Evolutionary conservation across 257 asterid species (phyloP), one percentile per base, ranked within the genome.

Genomic region (Craterostigma plantagineum): DNA sequence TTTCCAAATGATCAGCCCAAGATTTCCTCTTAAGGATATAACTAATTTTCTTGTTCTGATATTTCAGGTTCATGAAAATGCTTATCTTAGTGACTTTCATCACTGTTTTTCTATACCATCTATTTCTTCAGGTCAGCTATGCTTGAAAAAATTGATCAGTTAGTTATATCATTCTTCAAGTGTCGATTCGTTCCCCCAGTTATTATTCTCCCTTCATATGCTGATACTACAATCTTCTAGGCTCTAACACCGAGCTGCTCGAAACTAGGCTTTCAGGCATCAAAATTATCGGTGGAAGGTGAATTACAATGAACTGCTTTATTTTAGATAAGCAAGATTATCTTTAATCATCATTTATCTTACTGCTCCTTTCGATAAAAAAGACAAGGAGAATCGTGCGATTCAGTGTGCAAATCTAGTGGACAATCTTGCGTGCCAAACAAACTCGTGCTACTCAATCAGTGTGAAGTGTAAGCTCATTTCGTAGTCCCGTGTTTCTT

Each of bases 311-410:
- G 8, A 41, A 9, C 8, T 10, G 4, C 40, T 36, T 23, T 23
- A 23, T 23, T 23, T 23, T 23, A 23, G 30, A 23, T 41, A 41
- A 10, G 10, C 10, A 10, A 16, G 11, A 3, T 15, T 3, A 4
- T 16, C 1, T 10, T 15, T 15, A 14, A 42, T 3, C 4, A 54
- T 59, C 27, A 45, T 50, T 43, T 48, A 55, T 41, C 48, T 35
- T 55, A 38, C 40, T 39, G n/a, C 50, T 53, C 64, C 64, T n/a
- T 54, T 40, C 35, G 37, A 7, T 38, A 49, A 55, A 53, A 47
- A 42, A 86, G 87, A 68, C 92, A 73, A 60, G 97, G 92, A 34
- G 94, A 76, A 60, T 86, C 97, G 3, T 81, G 97, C 11, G 87
- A 73, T 59, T 66, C 72, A 0, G 79, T 47, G 9, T 81, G 94